Conservation (phyloP, 106 monocot genomes). For the Phalaenopsis aphrodite region DNA sequence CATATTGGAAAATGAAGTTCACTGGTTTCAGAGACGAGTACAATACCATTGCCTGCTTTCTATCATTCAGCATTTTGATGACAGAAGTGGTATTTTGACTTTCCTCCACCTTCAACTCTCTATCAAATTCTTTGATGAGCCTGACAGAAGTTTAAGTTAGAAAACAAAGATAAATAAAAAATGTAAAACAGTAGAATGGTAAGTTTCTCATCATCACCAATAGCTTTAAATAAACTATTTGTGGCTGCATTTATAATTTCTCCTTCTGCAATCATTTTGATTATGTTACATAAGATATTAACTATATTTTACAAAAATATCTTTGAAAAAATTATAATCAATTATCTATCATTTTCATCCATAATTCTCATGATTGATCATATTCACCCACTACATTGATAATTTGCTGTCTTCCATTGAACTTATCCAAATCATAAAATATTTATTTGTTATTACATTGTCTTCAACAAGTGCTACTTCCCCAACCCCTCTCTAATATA, state of each 20-base stretch:
- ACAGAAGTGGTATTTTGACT: conserved; percentile 26
- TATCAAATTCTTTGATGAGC: conserved; percentile 56
- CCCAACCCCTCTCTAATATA: neutral
- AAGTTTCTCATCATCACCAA: neutral
- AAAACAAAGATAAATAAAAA: neutral
- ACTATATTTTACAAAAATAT: neutral
- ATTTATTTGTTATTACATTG: neutral
- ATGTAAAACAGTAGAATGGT: neutral
- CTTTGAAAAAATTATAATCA: neutral
- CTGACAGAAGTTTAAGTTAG: conserved; percentile 15
- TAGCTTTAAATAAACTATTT: neutral
- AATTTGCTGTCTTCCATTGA: neutral
- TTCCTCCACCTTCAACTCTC: conserved; percentile 40
- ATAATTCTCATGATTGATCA: neutral
- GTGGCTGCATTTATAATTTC: neutral
- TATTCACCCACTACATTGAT: neutral
- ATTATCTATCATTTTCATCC: neutral
- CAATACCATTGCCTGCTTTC: conserved; percentile 68
- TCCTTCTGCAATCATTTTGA: neutral
- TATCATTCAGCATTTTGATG: conserved; percentile 43
- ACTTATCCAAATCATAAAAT: neutral
- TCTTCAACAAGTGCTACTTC: neutral
- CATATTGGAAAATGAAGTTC: neutral
- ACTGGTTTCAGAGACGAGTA: neutral
- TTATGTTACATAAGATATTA: neutral